A percentile compares a stretch with the other conserved stretches of the same genome.
phyloP scores from a whole-genome alignment of 2,329 filamentous ascomycete species.

The Epichloe sibirici region DNA sequence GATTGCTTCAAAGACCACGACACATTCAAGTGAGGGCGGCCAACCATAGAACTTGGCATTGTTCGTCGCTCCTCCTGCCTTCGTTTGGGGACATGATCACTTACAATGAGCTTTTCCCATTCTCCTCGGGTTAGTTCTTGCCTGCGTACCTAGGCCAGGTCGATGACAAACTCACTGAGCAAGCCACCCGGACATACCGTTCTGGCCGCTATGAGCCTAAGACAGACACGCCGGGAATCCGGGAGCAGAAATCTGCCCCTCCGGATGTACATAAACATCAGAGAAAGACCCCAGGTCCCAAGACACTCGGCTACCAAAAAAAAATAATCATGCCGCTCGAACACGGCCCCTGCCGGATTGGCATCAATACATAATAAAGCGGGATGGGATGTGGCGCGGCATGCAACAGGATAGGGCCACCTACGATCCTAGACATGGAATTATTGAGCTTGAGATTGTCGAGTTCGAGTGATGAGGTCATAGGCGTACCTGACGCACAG shows the following conservation, averaged over 20 bases:
- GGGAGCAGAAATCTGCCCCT: neutral
- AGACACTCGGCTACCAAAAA: neutral
- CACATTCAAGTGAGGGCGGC: too few species aligned
- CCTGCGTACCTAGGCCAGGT: too few species aligned
- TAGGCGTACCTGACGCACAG: neutral
- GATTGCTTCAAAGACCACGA: too few species aligned
- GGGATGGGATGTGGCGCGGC: neutral
- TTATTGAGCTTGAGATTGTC: neutral
- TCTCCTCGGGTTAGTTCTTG: too few species aligned
- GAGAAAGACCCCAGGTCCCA: neutral
- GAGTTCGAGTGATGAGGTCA: slow-evolving; percentile 1
- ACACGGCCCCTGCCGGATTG: neutral
- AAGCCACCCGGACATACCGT: neutral
- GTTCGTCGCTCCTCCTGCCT: too few species aligned
- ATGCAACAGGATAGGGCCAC: neutral
- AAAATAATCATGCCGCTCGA: neutral
- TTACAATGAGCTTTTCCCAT: too few species aligned
- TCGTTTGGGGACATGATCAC: too few species aligned
- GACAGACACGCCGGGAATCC: too few species aligned
- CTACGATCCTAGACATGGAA: neutral
- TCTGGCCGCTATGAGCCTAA: neutral
- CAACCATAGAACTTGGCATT: too few species aligned
- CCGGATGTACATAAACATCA: neutral
- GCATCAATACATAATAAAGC: neutral
- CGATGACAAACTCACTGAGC: neutral